These are phyloP conservation scores for Irpex sp. DNA, from an alignment of 1,284 basidiomycete species.

Conservation along the genomic window DNA sequence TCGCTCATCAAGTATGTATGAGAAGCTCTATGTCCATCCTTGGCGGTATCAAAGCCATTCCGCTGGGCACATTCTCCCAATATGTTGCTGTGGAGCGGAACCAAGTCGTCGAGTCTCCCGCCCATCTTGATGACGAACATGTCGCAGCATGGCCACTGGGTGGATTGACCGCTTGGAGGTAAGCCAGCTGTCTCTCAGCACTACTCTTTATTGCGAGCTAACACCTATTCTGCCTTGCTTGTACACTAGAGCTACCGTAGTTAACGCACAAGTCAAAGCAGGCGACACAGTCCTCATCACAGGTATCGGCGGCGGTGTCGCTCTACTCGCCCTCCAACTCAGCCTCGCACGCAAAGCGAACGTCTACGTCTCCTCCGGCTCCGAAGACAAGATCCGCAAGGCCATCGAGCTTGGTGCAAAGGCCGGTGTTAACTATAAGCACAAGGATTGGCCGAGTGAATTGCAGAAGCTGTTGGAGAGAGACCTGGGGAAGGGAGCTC, in stretches of 20 bases:
- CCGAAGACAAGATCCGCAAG: slow-evolving; percentile 60
- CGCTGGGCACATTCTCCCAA: slow-evolving; percentile 71
- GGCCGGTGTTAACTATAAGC: slow-evolving; percentile 73
- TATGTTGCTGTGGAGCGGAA: slow-evolving; percentile 71
- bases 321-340: slow-evolving; percentile 71
- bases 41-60: slow-evolving; percentile 47
- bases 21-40: slow-evolving; percentile 35
- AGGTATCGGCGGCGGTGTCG: slow-evolving; percentile 81
- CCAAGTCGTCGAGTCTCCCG: slow-evolving; percentile 62
- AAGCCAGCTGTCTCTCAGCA: slow-evolving; percentile 3
- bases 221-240: neutral
- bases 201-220: neutral
- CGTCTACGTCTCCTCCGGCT: slow-evolving; percentile 81
- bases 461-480: slow-evolving; percentile 47
- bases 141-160: slow-evolving; percentile 74
- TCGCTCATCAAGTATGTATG: neutral
- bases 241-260: slow-evolving; percentile 47
- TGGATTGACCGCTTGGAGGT: slow-evolving; percentile 83
- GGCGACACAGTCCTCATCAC: slow-evolving; percentile 79
- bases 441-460: slow-evolving; percentile 64
- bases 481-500: slow-evolving; percentile 24
- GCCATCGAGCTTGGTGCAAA: slow-evolving; percentile 71
- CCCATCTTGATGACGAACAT: slow-evolving; percentile 66
- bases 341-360: slow-evolving; percentile 73
- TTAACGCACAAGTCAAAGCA: slow-evolving; percentile 58